These are phyloP conservation scores for Candida maesae DNA, from an alignment of 805 yeast species.

Conservation along the genomic window DNA sequence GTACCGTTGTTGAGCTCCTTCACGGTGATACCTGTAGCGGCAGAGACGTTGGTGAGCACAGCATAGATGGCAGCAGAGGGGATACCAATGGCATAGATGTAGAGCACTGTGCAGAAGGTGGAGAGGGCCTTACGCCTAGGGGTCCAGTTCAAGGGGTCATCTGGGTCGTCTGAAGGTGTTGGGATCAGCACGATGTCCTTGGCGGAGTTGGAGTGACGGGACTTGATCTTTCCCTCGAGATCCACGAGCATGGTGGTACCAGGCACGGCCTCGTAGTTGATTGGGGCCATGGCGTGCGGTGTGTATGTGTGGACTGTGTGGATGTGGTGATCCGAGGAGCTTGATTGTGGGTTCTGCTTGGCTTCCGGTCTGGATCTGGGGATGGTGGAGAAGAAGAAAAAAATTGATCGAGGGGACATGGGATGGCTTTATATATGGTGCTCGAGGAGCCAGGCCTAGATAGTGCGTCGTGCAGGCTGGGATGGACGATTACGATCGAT, in stretches of 20 bases:
- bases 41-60: constrained; percentile 35
- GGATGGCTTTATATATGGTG: too few relatives aligned
- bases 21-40: constrained; percentile 33
- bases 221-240: constrained; percentile 31
- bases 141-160: constrained; percentile 68
- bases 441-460: too few relatives aligned
- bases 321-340: too few relatives aligned
- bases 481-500: too few relatives aligned
- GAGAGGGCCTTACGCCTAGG: constrained; percentile 42
- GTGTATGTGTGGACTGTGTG: too few relatives aligned
- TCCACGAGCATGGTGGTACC: constrained; percentile 53
- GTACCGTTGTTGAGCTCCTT: constrained; percentile 42
- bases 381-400: too few relatives aligned
- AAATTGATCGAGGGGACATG: too few relatives aligned
- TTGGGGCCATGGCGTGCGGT: background rate
- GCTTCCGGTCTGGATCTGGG: too few relatives aligned
- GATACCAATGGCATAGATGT: constrained; percentile 42
- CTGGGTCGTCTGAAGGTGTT: constrained; percentile 62
- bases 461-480: too few relatives aligned
- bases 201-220: constrained; percentile 30
- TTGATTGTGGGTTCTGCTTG: too few relatives aligned
- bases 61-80: constrained; percentile 47
- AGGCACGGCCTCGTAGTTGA: constrained; percentile 38
- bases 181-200: constrained; percentile 52
- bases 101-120: constrained; percentile 41